Evolutionary conservation across 352 stramenopile species (phyloP), one percentile per base, ranked within the genome.

Genomic region (Phytophthora nicotianae): DNA sequence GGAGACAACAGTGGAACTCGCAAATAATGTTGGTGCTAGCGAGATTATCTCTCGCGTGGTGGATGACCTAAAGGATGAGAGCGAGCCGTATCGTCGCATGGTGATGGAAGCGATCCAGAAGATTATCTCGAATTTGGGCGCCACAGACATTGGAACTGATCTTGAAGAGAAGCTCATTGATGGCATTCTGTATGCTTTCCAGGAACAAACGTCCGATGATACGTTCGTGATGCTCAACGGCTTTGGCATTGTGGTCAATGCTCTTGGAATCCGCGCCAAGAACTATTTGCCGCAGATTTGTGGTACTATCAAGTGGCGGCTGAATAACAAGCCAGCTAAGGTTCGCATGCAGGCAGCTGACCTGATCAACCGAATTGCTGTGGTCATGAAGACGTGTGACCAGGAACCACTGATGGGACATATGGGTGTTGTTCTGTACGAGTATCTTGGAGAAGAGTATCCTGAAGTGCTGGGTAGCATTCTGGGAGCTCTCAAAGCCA

Each of bases 391-490:
- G 70, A 93, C 92, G 19, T 99, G 97, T 61, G 93, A 97, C 50
- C 97, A 99, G 76, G 97, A 99, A 59, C 93, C 98, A 63, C 79
- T 99, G 6, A 99, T 99, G 97, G 96, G 96, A 2, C 97, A 99
- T 70, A 94, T 99, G 77, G 97, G 97, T 61, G 93, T 99, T 20
- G 97, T 99, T 52, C 82, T 99, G 37, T 99, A 99, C 75, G 98
- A 99, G 72, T 99, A 99, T 72, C 81, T 99, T 3, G 98, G 98
- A 17, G 98, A 99, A 80, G 98, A 99, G 68, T 99, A 99, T 70
- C 98, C 98, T 0, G 97, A 99, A 71, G 97, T 99, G 51, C 72
- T 99, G 10, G 97, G 97, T 24, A 98, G 91, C 32, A 99, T 99
- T 63, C 85, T 99, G 21, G 96, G 97, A 54, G 98, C 96, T 3